Evolutionary conservation across 1,284 basidiomycete species (phyloP), one percentile per base, ranked within the genome.

Genomic region (Bondarzewia mesenterica): DNA sequence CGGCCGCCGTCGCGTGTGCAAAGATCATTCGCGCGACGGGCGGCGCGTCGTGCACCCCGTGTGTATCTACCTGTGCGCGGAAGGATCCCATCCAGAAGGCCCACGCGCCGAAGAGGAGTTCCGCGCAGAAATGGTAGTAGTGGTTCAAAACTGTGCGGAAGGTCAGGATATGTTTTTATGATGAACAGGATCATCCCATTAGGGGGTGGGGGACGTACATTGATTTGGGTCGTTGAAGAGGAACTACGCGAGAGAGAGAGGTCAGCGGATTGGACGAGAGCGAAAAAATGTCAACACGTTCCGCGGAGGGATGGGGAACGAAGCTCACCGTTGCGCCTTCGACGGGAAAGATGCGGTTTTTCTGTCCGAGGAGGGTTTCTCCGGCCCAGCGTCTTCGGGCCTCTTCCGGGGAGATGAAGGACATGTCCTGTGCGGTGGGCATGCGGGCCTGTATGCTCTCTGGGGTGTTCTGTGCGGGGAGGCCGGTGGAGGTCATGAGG

Each of bases 91-190:
- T 69, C 77, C 85, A 85, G 55, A 86, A 76, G 4, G 84, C 77
- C 75, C 85, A 86, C 1, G 76, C 67, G 37, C 86, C 86, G 42
- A 90, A 69, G 49, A 89, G 65, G 44, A 89, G 75, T 60, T 91
- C 88, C 0, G 82, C 87, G 29, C 83, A 84, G 54, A 89, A 82
- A 65, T 91, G 88, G 64, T 89, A 91, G 63, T 89, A 90, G 61
- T 91, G 88, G 48, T 75, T 70, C 25, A 90, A 73, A 69, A 90
- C 73, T 76, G 44, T 5, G 29, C 5, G 35, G 35, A 27, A 15
- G n/a, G 29, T 21, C 16, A n/a, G 46, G 41, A 16, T 25, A 27
- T 20, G 42, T 25, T 25, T 7, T n/a, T 21, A n/a, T 12, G 7
- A 26, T 36, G 26, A 39, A 22, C 27, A 46, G 7, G n/a, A 10